Conservation (phyloP, 176 grass and related monocot genomes). For the Dendrocalamus sinicus region DNA sequence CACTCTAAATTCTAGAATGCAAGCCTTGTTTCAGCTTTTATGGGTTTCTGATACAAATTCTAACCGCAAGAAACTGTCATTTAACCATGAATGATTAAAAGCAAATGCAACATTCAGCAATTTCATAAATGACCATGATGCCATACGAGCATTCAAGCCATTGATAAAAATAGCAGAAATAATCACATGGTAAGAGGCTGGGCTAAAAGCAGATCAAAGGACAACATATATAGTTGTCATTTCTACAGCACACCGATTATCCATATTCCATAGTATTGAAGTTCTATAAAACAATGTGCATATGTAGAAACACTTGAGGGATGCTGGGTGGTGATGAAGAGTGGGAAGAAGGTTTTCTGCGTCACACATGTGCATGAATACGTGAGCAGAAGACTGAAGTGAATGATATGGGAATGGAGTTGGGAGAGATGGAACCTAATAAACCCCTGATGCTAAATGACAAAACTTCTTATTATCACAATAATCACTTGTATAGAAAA, state of each 20-base stretch:
- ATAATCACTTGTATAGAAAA: not conserved
- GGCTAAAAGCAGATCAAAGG: conserved; percentile 13
- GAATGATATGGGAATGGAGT: too few relatives aligned
- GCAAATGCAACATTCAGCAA: not conserved
- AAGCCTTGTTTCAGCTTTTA: conserved; percentile 34
- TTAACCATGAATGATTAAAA: not conserved
- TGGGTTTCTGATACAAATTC: not conserved
- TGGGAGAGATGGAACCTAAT: not conserved
- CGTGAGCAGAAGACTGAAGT: not conserved
- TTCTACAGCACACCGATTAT: not conserved
- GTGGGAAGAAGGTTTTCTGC: not conserved
- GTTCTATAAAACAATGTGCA: not conserved
- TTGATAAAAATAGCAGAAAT: conserved; percentile 11
- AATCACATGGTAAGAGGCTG: conserved; percentile 5
- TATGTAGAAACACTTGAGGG: conserved; percentile 9
- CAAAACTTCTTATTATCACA: not conserved
- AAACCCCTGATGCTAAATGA: not conserved
- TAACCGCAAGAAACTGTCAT: not conserved
- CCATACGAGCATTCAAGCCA: conserved; percentile 12
- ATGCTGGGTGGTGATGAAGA: not conserved
- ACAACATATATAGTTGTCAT: not conserved
- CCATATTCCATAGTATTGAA: not conserved
- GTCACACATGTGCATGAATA: not conserved
- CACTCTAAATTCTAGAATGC: conserved; percentile 20
- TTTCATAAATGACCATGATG: conserved; percentile 6